Base-by-base conservation (phyloP, 2,329 filamentous ascomycete genomes). In the Remersonia thermophila region DNA sequence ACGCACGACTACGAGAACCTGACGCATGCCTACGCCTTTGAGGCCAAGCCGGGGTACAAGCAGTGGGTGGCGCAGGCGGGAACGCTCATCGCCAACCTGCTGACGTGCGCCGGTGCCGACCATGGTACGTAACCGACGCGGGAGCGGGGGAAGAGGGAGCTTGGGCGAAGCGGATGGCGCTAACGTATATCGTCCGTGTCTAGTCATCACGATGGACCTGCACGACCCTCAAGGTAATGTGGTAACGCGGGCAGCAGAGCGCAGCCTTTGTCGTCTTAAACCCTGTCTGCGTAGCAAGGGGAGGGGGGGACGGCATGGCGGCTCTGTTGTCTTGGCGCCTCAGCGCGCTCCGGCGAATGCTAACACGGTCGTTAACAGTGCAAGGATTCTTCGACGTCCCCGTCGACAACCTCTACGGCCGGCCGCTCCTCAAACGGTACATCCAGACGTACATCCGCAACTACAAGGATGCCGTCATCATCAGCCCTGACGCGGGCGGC, bases 301-400 rank as follows among this genome's bases (percentile, higher is more conserved):
- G 30, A 16, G n/a, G 9, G 14, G 13, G 7, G 10, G 13, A 31
- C 16, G 30, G 13, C 23, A 5, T 9, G 31, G 29, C 28, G 23
- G 36, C 32, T 37, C 31, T 37, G 36, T 18, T 27, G 29, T 15
- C 13, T 29, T 25, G 6, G 20, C 29, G 11, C 25, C n/a, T 25
- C 15, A 10, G 2, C 3, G 2, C 20, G 10, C 31, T 16, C 17
- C 16, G 14, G 15, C 12, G 12, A n/a, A 15, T 35, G 13, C 31
- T 39, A 30, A 42, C 34, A 14, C 5, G 5, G 5, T 11, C 12
- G 6, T 30, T 11, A 32, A 25, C 86, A 98, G 60, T 96, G 55
- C 91, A 98, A 61, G 91, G 91, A 36, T 98, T 95, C 68, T 96
- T 98, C 55, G 89, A 98, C 55, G 94, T 96, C 40, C 91, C 91